A percentile compares a stretch with the other conserved stretches of the same genome.
Conservation (phyloP, 1,284 basidiomycete species). For the Takashimella tepidaria region DNA sequence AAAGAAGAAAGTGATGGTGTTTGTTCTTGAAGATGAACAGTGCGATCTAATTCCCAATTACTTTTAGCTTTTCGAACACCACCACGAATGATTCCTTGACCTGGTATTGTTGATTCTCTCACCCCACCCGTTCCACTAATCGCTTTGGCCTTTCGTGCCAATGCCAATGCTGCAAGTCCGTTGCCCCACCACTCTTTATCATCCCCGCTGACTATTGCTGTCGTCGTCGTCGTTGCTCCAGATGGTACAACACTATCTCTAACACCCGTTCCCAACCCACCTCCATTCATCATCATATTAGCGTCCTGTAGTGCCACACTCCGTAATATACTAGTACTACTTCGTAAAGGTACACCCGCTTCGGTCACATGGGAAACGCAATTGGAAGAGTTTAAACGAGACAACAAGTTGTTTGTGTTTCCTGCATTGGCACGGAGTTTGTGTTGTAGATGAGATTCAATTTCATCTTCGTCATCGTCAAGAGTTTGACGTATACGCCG, state of each 20-base stretch:
- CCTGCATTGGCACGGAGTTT: neutral
- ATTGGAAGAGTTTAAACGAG: neutral
- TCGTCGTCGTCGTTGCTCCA: too few relatives aligned
- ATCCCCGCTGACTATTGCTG: neutral
- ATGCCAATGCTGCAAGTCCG: constrained; percentile 15
- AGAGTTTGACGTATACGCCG: constrained; percentile 1
- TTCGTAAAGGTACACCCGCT: constrained; percentile 10
- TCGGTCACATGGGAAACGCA: constrained; percentile 14
- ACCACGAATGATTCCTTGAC: neutral
- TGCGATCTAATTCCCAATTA: constrained; percentile 26
- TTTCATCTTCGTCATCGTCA: neutral
- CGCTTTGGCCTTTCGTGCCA: neutral
- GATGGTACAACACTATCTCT: neutral
- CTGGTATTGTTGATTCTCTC: neutral
- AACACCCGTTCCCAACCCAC: too few relatives aligned
- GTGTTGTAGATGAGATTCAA: too few relatives aligned
- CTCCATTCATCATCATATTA: constrained; percentile 2
- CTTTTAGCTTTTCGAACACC: constrained; percentile 35
- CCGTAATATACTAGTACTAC: constrained; percentile 15
- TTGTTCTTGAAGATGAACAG: too few relatives aligned
- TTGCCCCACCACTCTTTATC: constrained; percentile 28
- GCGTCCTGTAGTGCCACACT: constrained; percentile 17
- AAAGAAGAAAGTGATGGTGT: neutral
- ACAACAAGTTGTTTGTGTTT: neutral
- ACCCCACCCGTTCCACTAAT: neutral